phyloP scores from a whole-genome alignment of 169 alveolate species.

The Plasmodium fragile region DNA sequence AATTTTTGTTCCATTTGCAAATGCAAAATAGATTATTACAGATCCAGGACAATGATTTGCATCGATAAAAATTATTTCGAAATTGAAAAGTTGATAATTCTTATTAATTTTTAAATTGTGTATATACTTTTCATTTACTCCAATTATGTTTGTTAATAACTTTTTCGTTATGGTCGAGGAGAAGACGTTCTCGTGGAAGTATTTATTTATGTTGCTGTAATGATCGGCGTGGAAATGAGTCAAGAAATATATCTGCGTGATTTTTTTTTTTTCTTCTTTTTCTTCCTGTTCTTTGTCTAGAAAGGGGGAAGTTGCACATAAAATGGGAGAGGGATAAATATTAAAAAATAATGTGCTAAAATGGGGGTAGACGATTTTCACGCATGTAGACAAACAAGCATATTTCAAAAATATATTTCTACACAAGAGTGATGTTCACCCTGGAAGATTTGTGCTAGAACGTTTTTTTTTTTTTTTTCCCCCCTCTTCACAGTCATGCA shows the following conservation, averaged over 20 bases:
- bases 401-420: neutral
- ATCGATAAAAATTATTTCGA: slow-evolving; percentile 57
- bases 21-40: slow-evolving; percentile 66
- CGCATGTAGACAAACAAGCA: neutral
- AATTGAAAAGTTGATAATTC: slow-evolving; percentile 62
- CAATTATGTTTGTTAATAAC: slow-evolving; percentile 56
- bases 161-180: slow-evolving; percentile 55
- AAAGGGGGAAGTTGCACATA: neutral
- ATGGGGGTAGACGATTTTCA: neutral
- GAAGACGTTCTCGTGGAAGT: slow-evolving; percentile 51
- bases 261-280: slow-evolving; percentile 12
- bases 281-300: neutral
- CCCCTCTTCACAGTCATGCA: neutral
- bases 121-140: slow-evolving; percentile 59
- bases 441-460: neutral
- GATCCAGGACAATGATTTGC: slow-evolving; percentile 79
- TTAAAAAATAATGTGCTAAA: neutral
- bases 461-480: neutral
- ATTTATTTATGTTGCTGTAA: slow-evolving; percentile 55
- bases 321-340: neutral
- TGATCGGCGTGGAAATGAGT: slow-evolving; percentile 77
- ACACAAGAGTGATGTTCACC: neutral
- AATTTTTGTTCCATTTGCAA: slow-evolving; percentile 67
- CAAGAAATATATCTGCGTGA: slow-evolving; percentile 36
- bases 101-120: slow-evolving; percentile 69